Evolutionary conservation across 2,329 filamentous ascomycete genomes (phyloP), one percentile per base, ranked within the genome.

Genomic region (Leptographium radiaticola): DNA sequence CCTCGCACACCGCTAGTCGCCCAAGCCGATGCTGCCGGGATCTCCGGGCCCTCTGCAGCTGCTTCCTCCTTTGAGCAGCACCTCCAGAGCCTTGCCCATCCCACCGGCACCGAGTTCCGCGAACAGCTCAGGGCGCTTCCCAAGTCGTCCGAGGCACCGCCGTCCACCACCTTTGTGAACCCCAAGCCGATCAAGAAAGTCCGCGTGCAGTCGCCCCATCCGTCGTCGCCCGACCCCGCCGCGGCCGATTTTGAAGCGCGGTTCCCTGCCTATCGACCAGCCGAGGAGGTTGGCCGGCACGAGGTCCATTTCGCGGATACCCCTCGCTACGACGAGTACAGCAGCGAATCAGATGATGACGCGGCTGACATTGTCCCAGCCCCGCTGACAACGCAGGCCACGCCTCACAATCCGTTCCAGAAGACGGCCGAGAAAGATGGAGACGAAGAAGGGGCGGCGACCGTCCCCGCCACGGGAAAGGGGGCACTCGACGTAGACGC

Each of bases 401-500:
- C 36, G 62, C 25, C 43, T 45, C 43, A 45, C n/a, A 78, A 78
- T 56, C 75, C 80, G 0, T 83, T 83, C 56, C 74, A 75, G 58
- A 79, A 72, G 66, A 78, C 77, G 10, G 12, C 53, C 65, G 31
- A 60, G 63, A 5, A 59, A 60, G 25, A 65, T 39, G 7, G 18
- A 5, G 36, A 47, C 7, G 52, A 61, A 38, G 64, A 69, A 40
- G 62, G 64, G 42, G 60, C 65, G 18, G n/a, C 46, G 15, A 7
- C 39, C 13, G 20, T n/a, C 13, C 62, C 55, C 1, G 44, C 55
- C n/a, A 52, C 70, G 63, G 61, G 68, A 10, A 74, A 70, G 59
- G 69, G 66, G 18, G 75, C 80, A 0, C 68, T 91, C 58, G 86
- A 93, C 63, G 87, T 91, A 1, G 81, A 88, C 63, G 82, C 86